phyloP scores from a whole-genome alignment of 2,329 filamentous ascomycete genomes.

The Monosporascus sp. region DNA sequence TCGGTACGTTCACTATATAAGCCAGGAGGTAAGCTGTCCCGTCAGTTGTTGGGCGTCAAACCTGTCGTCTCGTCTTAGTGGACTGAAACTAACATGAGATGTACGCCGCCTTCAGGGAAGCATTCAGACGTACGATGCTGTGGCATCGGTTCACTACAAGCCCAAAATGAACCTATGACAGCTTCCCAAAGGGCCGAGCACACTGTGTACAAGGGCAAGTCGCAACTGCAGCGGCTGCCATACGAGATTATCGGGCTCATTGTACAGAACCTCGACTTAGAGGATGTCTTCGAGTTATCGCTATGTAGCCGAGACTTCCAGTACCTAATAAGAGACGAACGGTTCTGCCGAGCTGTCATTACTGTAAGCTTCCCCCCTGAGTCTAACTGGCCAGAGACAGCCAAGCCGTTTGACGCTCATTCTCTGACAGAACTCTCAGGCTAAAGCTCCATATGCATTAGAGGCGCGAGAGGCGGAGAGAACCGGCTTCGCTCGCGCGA shows the following conservation, averaged over 20 bases:
- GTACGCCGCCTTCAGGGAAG: background rate
- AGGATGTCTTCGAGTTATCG: conserved; percentile 54
- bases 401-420: conserved; percentile 1
- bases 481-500: conserved; percentile 42
- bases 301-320: conserved; percentile 47
- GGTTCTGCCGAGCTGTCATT: conserved; percentile 52
- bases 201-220: background rate
- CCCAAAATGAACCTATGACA: background rate
- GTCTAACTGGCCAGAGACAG: background rate
- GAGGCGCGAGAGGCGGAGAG: conserved; percentile 28
- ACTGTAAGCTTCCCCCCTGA: conserved; percentile 39
- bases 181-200: background rate
- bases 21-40: background rate
- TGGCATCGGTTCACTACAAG: background rate
- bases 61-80: background rate
- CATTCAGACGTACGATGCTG: background rate
- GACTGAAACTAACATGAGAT: background rate
- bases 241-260: conserved; percentile 62
- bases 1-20: background rate
- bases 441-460: conserved; percentile 24
- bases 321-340: conserved; percentile 46
- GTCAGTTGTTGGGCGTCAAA: background rate
- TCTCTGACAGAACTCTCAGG: conserved; percentile 23
- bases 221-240: conserved; percentile 39
- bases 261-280: conserved; percentile 46